These are phyloP conservation scores for Monotropa hypopitys DNA, from an alignment of 179 eudicot species.

Conservation along the genomic window DNA sequence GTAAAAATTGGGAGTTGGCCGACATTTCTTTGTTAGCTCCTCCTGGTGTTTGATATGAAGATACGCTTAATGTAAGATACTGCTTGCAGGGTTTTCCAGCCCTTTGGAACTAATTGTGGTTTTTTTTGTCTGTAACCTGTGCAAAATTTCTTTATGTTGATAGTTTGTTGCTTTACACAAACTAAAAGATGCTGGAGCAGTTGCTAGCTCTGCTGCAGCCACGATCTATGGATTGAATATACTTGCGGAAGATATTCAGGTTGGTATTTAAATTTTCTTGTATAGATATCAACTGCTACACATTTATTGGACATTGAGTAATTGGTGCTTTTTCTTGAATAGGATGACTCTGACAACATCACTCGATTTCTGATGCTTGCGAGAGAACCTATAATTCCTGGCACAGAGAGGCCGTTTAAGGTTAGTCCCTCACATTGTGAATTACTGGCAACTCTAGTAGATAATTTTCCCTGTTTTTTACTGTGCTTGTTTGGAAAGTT, in stretches of 20 bases:
- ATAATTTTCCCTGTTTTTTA: not conserved
- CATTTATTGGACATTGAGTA: not conserved
- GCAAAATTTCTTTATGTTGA: slow-evolving; percentile 1
- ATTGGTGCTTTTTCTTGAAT: slow-evolving; percentile 3
- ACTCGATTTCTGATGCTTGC: slow-evolving; percentile 62
- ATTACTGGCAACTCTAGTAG: not conserved
- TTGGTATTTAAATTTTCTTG: slow-evolving; percentile 10
- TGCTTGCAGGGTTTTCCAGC: not conserved
- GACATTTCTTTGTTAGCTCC: not conserved
- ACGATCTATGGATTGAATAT: slow-evolving; percentile 43
- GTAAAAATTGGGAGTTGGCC: not conserved
- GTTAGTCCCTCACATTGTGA: slow-evolving; percentile 13
- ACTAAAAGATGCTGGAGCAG: slow-evolving; percentile 51
- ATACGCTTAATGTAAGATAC: not conserved
- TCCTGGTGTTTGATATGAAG: not conserved
- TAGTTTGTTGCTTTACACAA: slow-evolving; percentile 48
- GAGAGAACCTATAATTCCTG: slow-evolving; percentile 40
- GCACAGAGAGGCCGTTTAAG: slow-evolving; percentile 45
- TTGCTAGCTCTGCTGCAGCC: slow-evolving; percentile 63
- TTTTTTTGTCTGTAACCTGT: slow-evolving; percentile 1
- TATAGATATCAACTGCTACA: not conserved
- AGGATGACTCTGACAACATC: slow-evolving; percentile 48
- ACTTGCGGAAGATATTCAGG: slow-evolving; percentile 59
- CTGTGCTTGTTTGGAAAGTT: not conserved
- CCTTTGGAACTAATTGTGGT: not conserved